Base-by-base conservation (phyloP, 1,284 basidiomycete species). In the Pterula multifida region DNA sequence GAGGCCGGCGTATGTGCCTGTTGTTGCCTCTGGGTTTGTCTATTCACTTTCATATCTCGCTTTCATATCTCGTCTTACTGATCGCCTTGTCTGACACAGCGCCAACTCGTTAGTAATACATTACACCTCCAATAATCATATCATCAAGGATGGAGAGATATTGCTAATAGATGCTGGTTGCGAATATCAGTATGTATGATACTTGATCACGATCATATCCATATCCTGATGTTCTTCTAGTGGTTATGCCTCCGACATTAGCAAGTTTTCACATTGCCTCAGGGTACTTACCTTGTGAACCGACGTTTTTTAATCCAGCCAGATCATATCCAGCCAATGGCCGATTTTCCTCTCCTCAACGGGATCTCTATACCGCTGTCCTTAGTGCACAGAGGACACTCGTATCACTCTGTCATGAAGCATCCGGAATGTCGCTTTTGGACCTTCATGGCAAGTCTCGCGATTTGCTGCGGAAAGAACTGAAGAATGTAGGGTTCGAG, bases 211-310 rank as follows among this genome's bases (percentile, higher is more conserved):
- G 36, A 51, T 19, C 13, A 3, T 42, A 42, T 49, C 25, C 24
- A 2, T 15, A 35, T 42, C n/a, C 52, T 60, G 26, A 58, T 15
- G 25, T 42, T 50, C 13, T 1, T 44, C 26, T 52, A 91, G 87
- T 56, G 90, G 90, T 47, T 98, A 98, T 61, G 91, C 92, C 1
- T 93, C 90, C 39, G 95, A 98, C 64, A 97, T 98, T 58, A 97
- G 85, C 86, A 55, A 54, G 78, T 63, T 12, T 36, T 26, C n/a
- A 17, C 9, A 47, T 39, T n/a, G n/a, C n/a, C n/a, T n/a, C n/a
- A n/a, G n/a, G n/a, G n/a, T n/a, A n/a, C n/a, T n/a, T n/a, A n/a
- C n/a, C n/a, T n/a, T n/a, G n/a, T n/a, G n/a, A n/a, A n/a, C n/a
- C n/a, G n/a, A n/a, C n/a, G n/a, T n/a, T n/a, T n/a, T n/a, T n/a